Conservation (phyloP, 2,329 filamentous ascomycete species). For the Hymenoscyphus repandus region DNA sequence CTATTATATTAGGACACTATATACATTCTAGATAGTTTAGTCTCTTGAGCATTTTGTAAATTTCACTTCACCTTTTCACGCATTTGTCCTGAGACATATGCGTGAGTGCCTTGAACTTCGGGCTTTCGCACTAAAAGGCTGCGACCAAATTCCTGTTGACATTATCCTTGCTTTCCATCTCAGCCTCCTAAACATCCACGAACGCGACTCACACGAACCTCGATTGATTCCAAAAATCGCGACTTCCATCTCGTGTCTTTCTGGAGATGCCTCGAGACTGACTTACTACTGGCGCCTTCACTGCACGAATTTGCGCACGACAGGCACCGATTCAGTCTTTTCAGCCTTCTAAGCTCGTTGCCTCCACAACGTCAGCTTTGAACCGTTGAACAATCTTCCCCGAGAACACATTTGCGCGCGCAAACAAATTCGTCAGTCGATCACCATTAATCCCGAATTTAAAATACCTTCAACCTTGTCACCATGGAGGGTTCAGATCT, state of each 20-base stretch:
- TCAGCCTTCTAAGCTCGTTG: background rate
- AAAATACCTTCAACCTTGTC: background rate
- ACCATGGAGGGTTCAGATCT: constrained; percentile 18
- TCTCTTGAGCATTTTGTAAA: too few species aligned
- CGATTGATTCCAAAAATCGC: background rate
- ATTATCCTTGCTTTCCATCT: constrained; percentile 2
- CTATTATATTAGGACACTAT: too few species aligned
- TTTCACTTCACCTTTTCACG: too few species aligned
- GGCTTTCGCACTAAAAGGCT: background rate
- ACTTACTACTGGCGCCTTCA: background rate
- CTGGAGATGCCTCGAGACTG: constrained; percentile 9
- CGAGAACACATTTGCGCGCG: background rate
- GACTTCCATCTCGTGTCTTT: background rate
- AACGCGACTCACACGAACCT: constrained; percentile 8
- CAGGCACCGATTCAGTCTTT: background rate
- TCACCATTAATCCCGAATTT: background rate
- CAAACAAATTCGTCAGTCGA: background rate
- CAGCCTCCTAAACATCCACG: constrained; percentile 9
- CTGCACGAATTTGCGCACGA: constrained; percentile 5
- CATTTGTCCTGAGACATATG: too few species aligned
- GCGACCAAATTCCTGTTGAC: constrained; percentile 1
- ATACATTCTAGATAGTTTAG: too few species aligned
- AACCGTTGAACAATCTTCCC: too few species aligned
- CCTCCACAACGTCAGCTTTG: background rate
- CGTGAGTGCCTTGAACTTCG: too few species aligned